phyloP scores from a whole-genome alignment of 768 basidiomycete species.

The Grammothele lineata region DNA sequence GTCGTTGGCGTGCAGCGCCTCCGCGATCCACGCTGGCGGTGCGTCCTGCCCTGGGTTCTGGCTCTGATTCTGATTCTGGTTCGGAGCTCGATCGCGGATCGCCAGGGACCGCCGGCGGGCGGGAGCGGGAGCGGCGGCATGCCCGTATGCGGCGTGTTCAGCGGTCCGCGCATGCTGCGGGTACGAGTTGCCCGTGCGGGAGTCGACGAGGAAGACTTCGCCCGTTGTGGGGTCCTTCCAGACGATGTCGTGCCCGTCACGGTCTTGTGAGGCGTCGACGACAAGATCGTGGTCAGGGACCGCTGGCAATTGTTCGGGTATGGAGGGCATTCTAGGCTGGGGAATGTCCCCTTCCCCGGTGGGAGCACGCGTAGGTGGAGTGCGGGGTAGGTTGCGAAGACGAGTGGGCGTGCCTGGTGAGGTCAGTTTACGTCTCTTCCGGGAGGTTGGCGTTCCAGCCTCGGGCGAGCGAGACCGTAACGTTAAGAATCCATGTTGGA shows the following conservation, averaged over 20 bases:
- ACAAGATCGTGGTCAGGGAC: background rate
- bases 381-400: too few relatives aligned
- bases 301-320: too few relatives aligned
- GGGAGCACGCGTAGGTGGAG: too few relatives aligned
- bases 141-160: too few relatives aligned
- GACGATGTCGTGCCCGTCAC: constrained; percentile 35
- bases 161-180: constrained; percentile 27
- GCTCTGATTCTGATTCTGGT: too few relatives aligned
- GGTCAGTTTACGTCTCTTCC: constrained; percentile 53
- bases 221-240: constrained; percentile 69
- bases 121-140: too few relatives aligned
- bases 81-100: too few relatives aligned
- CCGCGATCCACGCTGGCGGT: constrained; percentile 64
- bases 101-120: too few relatives aligned
- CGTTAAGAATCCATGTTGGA: constrained; percentile 52
- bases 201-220: constrained; percentile 55
- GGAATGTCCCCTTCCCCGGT: background rate
- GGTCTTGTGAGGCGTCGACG: constrained; percentile 6
- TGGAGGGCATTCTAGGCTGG: too few relatives aligned
- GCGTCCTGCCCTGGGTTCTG: constrained; percentile 20
- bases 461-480: constrained; percentile 13
- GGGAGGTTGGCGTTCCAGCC: constrained; percentile 31
- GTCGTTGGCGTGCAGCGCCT: constrained; percentile 58
- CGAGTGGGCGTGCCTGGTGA: too few relatives aligned
- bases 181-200: constrained; percentile 67